Base-by-base conservation (phyloP, 1,284 basidiomycete species). In the Pseudozyma tsukubaensis region DNA sequence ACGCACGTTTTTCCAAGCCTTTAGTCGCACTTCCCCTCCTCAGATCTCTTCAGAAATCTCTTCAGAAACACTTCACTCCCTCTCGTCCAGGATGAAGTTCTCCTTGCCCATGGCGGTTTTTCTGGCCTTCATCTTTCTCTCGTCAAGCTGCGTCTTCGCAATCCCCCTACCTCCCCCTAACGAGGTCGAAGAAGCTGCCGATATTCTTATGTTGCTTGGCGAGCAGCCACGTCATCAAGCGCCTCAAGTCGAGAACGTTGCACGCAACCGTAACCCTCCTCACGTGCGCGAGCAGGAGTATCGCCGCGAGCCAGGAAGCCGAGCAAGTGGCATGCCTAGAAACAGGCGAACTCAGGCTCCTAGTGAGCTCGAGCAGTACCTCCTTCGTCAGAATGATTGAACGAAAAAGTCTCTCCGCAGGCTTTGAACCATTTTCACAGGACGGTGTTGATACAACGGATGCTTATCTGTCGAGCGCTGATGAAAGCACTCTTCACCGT, bases 331-430 rank as follows among this genome's bases (percentile, higher is more conserved):
- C 4, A 7, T 51, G 19, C 11, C 21, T 2, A 14, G 50, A 3
- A 51, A 24, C 24, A 51, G 21, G 37, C 21, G 50, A 11, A 4
- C 21, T 13, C 50, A 51, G 16, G 50, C 50, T 42, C 50, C 39
- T 2, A 36, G 40, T n/a, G 4, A 34, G 18, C 19, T 21, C 16
- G 50, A 51, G 16, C 49, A 21, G 43, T 40, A 40, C 8, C 8
- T 13, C 39, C 3, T 13, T 8, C 39, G 39, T 40, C 24, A 29
- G 3, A 6, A 6, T 6, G 24, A 3, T 29, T 29, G 24, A 29
- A 3, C 24, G 24, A 29, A 29, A 6, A 29, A n/a, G n/a, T n/a
- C n/a, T n/a, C n/a, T n/a, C n/a, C n/a, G n/a, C n/a, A n/a, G n/a
- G n/a, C n/a, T n/a, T n/a, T n/a, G n/a, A n/a, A n/a, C n/a, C n/a